A percentile compares a stretch with the other conserved stretches of the same genome.
Evolutionary conservation across 768 basidiomycete genomes (phyloP).

Genomic region (Xanthoconium purpureum): DNA sequence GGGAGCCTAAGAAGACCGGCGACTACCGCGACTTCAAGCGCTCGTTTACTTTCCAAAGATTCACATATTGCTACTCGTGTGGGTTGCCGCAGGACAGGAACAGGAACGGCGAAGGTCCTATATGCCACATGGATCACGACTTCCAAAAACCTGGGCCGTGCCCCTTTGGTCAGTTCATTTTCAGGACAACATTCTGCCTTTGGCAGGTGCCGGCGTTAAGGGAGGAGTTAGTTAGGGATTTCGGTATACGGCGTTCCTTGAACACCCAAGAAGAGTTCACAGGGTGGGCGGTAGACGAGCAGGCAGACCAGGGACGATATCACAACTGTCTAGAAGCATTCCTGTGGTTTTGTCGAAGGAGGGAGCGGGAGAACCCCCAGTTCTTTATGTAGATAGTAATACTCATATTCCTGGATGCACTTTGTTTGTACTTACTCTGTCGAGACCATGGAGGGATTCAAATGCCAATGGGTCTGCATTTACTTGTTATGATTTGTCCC

Average conservation of each 20-base stretch:
- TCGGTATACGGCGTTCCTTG: neutral
- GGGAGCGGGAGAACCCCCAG: neutral
- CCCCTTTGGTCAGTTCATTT: neutral
- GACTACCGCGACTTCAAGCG: neutral
- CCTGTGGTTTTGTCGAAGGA: neutral
- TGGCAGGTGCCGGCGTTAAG: neutral
- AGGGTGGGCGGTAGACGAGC: neutral
- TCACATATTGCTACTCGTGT: neutral
- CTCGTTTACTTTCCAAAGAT: neutral
- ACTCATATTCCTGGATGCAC: too few species aligned
- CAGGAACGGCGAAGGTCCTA: neutral
- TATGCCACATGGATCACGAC: neutral
- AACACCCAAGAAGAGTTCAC: neutral
- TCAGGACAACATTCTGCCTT: neutral
- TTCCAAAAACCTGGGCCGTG: neutral
- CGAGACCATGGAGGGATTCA: too few species aligned
- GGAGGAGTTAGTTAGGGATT: neutral
- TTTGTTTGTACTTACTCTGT: too few species aligned
- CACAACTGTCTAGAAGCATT: neutral
- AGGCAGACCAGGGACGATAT: neutral
- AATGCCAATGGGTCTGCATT: too few species aligned
- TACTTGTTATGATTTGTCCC: too few species aligned
- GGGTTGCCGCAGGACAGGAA: neutral
- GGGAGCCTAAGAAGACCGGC: neutral
- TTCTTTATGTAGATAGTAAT: neutral